Evolutionary conservation across 257 asterid genomes (phyloP), one percentile per base, ranked within the genome.

Genomic region (Petunia axillaris): DNA sequence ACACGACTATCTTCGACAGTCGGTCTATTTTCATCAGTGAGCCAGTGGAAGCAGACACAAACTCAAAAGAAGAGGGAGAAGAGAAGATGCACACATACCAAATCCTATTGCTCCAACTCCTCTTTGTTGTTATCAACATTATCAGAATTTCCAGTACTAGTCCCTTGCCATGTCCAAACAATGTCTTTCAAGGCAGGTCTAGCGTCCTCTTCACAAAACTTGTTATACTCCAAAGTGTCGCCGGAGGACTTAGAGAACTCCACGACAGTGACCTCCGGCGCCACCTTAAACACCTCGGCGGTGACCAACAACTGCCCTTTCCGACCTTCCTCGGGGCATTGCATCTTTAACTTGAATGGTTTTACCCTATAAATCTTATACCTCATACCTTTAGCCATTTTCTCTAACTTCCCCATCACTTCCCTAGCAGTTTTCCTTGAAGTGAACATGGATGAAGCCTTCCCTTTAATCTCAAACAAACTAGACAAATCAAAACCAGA

Each of bases 261-360:
- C 38, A 88, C 96, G 57, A 90, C 89, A 4, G 90, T 84, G 1
- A 91, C 91, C 83, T 91, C 96, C 75, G 92, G 94, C 40, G 91
- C 96, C 60, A 81, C 80, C 83, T 83, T 80, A 37, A 79, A 83
- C 64, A 83, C 86, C 85, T 84, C 85, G 11, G 87, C 87, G 2
- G 80, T 82, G 68, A 84, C 83, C 68, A 76, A 50, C 43, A 81
- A 44, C 67, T n/a, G 55, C 76, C 87, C 87, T 46, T 84, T 84
- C 14, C 81, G 71, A 8, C 85, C 87, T 46, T 81, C 85, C 8
- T 35, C 48, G 0, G 78, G 75, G 10, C 83, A 76, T 9, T 59
- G 81, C 83, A 81, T 68, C 75, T 58, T 84, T 1, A 84, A 50
- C 57, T 75, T 84, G 79, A 77, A 84, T 43, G 80, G 85, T 44